phyloP scores from a whole-genome alignment of 2,329 filamentous ascomycete genomes.

The Trichoderma sp. region DNA sequence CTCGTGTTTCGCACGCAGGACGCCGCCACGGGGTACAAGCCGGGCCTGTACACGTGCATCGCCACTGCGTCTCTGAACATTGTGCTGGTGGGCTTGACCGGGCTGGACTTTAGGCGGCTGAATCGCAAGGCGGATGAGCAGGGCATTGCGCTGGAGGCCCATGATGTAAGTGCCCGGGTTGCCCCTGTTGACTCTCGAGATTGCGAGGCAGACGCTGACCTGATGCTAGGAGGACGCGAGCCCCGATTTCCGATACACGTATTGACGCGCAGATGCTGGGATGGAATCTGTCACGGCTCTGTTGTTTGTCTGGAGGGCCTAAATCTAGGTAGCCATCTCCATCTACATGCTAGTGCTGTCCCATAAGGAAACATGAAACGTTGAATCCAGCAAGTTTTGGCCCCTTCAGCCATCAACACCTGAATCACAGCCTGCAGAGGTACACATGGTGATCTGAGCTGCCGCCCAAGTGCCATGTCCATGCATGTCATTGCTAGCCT shows the following conservation, averaged over 20 bases:
- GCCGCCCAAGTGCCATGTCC: not conserved
- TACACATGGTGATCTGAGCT: not conserved
- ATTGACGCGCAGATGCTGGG: not conserved
- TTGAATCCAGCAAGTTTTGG: not conserved
- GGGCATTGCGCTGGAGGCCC: constrained; percentile 53
- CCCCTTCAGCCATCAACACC: not conserved
- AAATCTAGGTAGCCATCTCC: not conserved
- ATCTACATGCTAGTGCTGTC: not conserved
- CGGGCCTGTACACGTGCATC: constrained; percentile 58
- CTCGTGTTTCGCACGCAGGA: constrained; percentile 69
- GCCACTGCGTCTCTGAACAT: constrained; percentile 51
- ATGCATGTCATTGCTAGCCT: not conserved
- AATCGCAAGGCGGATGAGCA: constrained; percentile 56
- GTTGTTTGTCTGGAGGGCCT: not conserved
- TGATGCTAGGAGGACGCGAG: constrained; percentile 33
- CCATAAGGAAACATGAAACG: not conserved
- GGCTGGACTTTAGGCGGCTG: constrained; percentile 44
- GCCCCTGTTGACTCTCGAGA: too few species aligned
- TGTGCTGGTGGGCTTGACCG: constrained; percentile 46
- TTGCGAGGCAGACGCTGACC: not conserved
- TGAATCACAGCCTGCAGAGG: not conserved
- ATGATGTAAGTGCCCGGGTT: constrained; percentile 45
- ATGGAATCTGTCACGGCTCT: not conserved
- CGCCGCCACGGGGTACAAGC: constrained; percentile 51
- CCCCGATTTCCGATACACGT: constrained; percentile 40